Conservation (phyloP, 2,329 filamentous ascomycete species). For the Claviceps arundinis region DNA sequence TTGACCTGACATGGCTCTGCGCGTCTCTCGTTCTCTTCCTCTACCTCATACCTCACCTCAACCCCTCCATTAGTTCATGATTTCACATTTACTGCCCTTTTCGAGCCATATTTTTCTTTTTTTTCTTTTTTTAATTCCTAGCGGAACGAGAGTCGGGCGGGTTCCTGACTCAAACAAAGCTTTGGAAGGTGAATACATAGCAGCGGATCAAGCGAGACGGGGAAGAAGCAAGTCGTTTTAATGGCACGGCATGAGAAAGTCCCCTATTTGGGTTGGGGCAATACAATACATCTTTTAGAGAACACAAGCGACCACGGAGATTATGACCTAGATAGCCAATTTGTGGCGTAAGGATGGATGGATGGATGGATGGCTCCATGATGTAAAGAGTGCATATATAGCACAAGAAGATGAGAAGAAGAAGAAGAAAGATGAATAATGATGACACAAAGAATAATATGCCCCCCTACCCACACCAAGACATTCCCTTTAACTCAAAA, state of each 20-base stretch:
- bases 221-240: not conserved
- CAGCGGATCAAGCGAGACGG: not conserved
- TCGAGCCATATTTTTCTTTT: not conserved
- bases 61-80: not conserved
- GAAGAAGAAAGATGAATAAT: constrained; percentile 3
- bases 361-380: not conserved
- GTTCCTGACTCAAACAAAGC: constrained; percentile 3
- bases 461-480: too few relatives aligned
- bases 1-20: constrained; percentile 30
- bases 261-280: too few relatives aligned
- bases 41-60: too few relatives aligned
- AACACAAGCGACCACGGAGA: not conserved
- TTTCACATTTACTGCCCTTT: not conserved
- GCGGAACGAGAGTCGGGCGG: constrained; percentile 6
- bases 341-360: not conserved
- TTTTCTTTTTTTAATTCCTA: not conserved
- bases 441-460: not conserved
- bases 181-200: not conserved
- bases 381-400: constrained; percentile 5
- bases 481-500: too few relatives aligned
- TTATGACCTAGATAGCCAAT: not conserved
- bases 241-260: not conserved
- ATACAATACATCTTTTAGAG: not conserved
- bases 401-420: constrained; percentile 1
- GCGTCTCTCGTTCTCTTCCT: too few relatives aligned